Evolutionary conservation across 1,284 basidiomycete genomes (phyloP), one percentile per base, ranked within the genome.

Genomic region (Mycosarcoma mackinlayi): DNA sequence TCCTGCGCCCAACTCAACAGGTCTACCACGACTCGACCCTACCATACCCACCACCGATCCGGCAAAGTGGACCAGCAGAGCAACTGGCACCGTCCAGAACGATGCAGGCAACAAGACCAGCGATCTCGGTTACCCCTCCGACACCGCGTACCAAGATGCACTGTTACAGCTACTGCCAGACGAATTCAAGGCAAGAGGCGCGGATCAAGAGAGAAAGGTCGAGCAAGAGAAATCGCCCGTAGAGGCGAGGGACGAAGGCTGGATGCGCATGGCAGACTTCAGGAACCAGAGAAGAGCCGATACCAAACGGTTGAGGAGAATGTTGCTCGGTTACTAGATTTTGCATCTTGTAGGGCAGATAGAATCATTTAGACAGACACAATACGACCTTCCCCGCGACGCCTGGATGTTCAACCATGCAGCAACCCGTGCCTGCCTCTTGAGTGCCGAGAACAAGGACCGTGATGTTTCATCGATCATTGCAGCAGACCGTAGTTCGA

Each of bases 121-220:
- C 47, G 58, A 68, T 27, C 45, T 75, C 1, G 66, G 66, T 28
- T 61, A 60, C 30, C 73, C 70, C 4, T 49, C 59, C 13, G 76
- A 78, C 19, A 47, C 28, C 0, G 72, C 71, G 1, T 81, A 81
- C 38, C 55, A 73, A 18, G 60, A 79, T 21, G 69, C 63, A 6
- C 55, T 80, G 14, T 51, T 76, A 4, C 3, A 8, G 0, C 14
- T 3, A 6, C 63, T 58, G 3, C 6, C 6, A 5, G 54, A 71
- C 21, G 58, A 71, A 16, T 3, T 10, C 0, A 19, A n/a, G n/a
- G n/a, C 24, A 3, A 49, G 21, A 9, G 61, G 56, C 1, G 37
- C 49, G 4, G 39, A 53, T 5, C 9, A n/a, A 48, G 23, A 27
- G 24, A 35, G n/a, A n/a, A n/a, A n/a, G n/a, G n/a, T n/a, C n/a